phyloP scores from a whole-genome alignment of 768 basidiomycete species.

The Xerocomellus dryophilus region DNA sequence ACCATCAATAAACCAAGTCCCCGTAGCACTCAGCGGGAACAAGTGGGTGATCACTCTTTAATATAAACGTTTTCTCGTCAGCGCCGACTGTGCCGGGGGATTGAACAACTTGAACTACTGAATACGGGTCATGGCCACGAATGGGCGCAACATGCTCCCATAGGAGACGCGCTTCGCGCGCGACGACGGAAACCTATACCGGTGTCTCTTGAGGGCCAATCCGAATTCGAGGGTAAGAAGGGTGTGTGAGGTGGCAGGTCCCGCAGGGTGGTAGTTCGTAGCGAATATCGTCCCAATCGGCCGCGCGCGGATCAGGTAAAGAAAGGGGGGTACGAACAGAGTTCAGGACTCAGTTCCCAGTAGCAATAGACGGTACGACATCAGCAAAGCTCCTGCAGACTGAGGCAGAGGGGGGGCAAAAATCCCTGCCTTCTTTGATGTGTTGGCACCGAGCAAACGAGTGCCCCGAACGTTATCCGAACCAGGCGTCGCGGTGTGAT shows the following conservation, averaged over 20 bases:
- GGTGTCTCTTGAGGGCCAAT: background rate
- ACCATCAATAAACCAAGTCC: slow-evolving; percentile 1
- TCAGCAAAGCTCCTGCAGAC: background rate
- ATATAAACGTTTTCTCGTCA: slow-evolving; percentile 12
- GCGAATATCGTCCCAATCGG: slow-evolving; percentile 1
- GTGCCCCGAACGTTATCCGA: background rate
- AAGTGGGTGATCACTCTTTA: slow-evolving; percentile 18
- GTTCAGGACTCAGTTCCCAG: slow-evolving; percentile 5
- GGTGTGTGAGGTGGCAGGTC: background rate
- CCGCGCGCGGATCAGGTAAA: slow-evolving; percentile 18
- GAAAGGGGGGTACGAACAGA: slow-evolving; percentile 14
- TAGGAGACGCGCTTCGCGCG: background rate
- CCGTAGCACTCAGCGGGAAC: slow-evolving; percentile 17
- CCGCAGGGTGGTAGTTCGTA: slow-evolving; percentile 5
- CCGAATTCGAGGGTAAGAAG: background rate
- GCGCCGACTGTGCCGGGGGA: slow-evolving; percentile 18
- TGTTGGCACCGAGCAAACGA: background rate
- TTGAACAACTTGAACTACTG: background rate
- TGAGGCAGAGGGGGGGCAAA: background rate
- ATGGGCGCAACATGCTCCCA: background rate
- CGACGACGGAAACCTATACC: background rate
- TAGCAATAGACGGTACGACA: background rate
- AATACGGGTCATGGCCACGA: background rate
- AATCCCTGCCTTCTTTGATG: background rate
- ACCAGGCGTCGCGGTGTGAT: background rate